Conservation (phyloP, 192 early-diverging fungal species). For the Endogone sp. region DNA sequence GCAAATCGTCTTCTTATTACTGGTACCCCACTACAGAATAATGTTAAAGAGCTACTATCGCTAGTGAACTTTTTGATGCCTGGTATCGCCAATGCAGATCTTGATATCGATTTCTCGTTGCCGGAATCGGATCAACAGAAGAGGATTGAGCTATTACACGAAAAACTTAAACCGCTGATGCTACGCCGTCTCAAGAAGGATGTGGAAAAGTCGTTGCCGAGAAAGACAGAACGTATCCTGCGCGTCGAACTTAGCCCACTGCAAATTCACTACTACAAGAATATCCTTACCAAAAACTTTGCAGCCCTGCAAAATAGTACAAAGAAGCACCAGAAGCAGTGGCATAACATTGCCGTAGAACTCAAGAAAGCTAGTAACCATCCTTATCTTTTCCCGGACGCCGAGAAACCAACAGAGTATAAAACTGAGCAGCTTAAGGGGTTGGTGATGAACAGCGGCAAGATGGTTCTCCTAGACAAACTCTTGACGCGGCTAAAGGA, state of each 20-base stretch:
- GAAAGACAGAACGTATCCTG: constrained; percentile 94
- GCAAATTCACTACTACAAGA: constrained; percentile 93
- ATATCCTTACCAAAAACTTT: constrained; percentile 93
- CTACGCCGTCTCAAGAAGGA: constrained; percentile 96
- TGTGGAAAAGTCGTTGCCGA: constrained; percentile 94
- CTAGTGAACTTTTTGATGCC: constrained; percentile 95
- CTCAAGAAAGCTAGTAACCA: constrained; percentile 98
- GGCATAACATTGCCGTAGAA: constrained; percentile 94
- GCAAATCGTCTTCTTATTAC: constrained; percentile 93
- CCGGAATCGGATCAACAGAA: constrained; percentile 68
- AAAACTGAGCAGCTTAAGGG: constrained; percentile 78
- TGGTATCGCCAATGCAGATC: constrained; percentile 72
- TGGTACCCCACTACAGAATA: constrained; percentile 99
- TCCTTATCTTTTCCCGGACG: constrained; percentile 84
- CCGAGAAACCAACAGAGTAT: constrained; percentile 51
- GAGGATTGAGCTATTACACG: constrained; percentile 85
- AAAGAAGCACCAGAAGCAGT: constrained; percentile 58
- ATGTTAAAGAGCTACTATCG: constrained; percentile 90
- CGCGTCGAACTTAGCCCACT: constrained; percentile 88
- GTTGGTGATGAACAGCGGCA: constrained; percentile 89
- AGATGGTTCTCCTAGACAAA: constrained; percentile 98
- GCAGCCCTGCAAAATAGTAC: constrained; percentile 63
- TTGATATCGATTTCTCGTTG: constrained; percentile 77
- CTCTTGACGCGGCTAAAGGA: constrained; percentile 83
- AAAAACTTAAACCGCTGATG: constrained; percentile 84